Evolutionary conservation across 1,284 basidiomycete species (phyloP), one percentile per base, ranked within the genome.

Genomic region (Inonotus obliquus): DNA sequence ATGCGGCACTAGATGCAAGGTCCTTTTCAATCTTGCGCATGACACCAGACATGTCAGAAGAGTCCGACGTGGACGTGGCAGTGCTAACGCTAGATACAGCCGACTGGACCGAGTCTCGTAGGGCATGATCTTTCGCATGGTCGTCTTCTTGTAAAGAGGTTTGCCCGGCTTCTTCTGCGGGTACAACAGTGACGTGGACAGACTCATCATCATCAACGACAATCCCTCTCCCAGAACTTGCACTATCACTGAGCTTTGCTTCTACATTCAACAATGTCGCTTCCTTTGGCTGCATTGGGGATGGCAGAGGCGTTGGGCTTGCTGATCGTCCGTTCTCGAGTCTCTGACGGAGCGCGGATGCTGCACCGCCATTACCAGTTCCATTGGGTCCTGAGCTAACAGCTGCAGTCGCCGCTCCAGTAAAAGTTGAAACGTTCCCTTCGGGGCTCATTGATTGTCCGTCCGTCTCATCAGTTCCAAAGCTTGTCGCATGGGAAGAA

Each of bases 171-270:
- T 54, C 47, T 9, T 54, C 62, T 23, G 63, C 57, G 10, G 55
- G 29, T 13, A 64, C 55, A 19, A 55, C 55, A 19, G 41, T 57
- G 55, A 57, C 45, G 48, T n/a, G 51, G 14, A 62, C 44, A 27
- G 41, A 25, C 47, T 60, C 58, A 52, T 65, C 54, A 32, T 63
- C 61, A 19, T 60, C 60, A 14, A 64, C 63, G 10, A 64, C 60
- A 21, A 58, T 63, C n/a, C 63, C 63, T 27, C 62, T 54, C 11
- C 49, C 58, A 21, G 51, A 44, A n/a, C 57, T 57, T 19, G 32
- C 41, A n/a, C 52, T 59, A 29, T 56, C 62, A 11, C 7, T 32
- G 25, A 21, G 32, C 23, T 27, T 37, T 10, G 21, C 35, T 27
- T 48, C 37, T 19, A 54, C 41, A 2, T 14, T 11, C 35, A 9